These are phyloP conservation scores for Acacia crassicarpa DNA, from an alignment of 306 rosid species.

Conservation along the genomic window DNA sequence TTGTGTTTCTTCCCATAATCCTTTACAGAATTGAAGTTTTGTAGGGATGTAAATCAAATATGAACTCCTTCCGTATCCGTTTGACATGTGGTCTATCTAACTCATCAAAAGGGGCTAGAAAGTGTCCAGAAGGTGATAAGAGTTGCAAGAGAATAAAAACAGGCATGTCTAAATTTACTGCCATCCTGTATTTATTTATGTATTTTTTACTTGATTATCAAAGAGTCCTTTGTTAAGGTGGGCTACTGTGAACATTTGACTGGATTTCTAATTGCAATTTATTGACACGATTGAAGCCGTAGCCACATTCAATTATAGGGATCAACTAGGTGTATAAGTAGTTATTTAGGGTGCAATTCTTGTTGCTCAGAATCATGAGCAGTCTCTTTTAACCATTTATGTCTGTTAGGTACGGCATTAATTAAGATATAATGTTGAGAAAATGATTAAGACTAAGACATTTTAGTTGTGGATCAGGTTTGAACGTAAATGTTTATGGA, in stretches of 20 bases:
- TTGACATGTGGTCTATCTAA: constrained; percentile 53
- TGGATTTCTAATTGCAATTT: background rate
- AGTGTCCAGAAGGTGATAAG: constrained; percentile 36
- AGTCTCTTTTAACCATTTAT: background rate
- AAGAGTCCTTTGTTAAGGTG: background rate
- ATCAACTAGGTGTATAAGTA: background rate
- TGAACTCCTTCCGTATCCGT: constrained; percentile 59
- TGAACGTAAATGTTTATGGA: background rate
- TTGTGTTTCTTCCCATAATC: constrained; percentile 5
- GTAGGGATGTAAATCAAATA: constrained; percentile 65
- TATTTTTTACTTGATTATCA: too few relatives aligned
- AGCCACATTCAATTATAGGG: background rate
- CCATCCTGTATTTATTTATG: background rate
- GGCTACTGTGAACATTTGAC: background rate
- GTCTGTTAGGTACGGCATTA: background rate
- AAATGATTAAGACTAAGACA: background rate
- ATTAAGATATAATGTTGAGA: background rate
- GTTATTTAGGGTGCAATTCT: background rate
- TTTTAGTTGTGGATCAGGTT: background rate
- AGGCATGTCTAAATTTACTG: constrained; percentile 46
- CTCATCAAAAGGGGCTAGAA: constrained; percentile 35
- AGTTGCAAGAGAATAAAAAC: constrained; percentile 67
- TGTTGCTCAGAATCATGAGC: background rate
- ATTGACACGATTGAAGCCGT: background rate
- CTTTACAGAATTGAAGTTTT: constrained; percentile 44